These are phyloP conservation scores for Neurospora hispaniola DNA, from an alignment of 495 filamentous ascomycete genomes.

Conservation along the genomic window DNA sequence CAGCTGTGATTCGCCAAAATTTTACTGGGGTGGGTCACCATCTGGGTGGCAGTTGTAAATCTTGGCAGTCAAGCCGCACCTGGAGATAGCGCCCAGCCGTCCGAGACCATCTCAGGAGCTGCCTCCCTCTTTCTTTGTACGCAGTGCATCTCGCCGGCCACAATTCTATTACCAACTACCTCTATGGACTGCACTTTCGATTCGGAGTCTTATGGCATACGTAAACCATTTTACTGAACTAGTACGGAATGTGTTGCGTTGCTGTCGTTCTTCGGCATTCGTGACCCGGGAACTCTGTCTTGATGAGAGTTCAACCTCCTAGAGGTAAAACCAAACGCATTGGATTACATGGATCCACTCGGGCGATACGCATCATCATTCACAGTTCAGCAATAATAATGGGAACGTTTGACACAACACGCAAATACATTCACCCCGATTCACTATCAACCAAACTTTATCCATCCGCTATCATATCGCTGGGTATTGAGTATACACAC, in stretches of 20 bases:
- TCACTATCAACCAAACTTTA: neutral
- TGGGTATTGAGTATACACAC: neutral
- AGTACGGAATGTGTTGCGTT: neutral
- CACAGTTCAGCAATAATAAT: neutral
- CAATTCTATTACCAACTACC: neutral
- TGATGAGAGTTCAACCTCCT: neutral
- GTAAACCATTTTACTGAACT: neutral
- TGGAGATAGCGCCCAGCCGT: neutral
- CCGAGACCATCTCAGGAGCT: neutral
- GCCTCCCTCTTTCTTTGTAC: neutral
- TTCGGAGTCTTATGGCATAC: neutral
- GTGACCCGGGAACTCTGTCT: neutral
- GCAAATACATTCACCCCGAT: neutral
- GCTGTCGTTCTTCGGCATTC: neutral
- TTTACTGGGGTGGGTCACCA: neutral
- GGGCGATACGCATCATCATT: neutral
- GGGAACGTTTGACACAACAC: neutral
- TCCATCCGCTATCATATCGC: neutral
- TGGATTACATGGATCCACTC: neutral
- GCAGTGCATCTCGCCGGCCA: neutral
- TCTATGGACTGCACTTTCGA: neutral
- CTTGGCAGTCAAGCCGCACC: neutral
- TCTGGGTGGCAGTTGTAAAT: neutral
- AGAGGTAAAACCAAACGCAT: neutral
- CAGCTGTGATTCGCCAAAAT: neutral